These are phyloP conservation scores for Leptomonas pyrrhocoris DNA, from an alignment of 208 protist genomes.

Conservation along the genomic window DNA sequence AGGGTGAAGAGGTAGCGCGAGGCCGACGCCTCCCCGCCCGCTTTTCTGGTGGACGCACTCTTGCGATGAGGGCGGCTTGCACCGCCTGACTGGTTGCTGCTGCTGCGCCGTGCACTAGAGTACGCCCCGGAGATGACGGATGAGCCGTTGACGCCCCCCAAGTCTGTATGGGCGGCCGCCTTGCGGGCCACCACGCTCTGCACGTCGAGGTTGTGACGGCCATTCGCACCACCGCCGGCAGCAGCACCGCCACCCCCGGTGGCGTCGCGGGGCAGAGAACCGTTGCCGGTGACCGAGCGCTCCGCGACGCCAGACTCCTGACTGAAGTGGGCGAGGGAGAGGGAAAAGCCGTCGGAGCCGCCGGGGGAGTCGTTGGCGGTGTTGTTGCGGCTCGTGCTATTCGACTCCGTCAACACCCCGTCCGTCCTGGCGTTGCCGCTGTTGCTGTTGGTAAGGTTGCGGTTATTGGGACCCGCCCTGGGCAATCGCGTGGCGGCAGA, in stretches of 20 bases:
- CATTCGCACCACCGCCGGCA: background rate
- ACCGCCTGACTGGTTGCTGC: background rate
- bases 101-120: background rate
- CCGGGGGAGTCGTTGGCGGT: slow-evolving; percentile 3
- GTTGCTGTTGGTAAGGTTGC: background rate
- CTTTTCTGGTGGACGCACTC: background rate
- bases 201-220: slow-evolving; percentile 13
- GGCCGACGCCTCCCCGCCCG: background rate
- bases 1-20: slow-evolving; percentile 38
- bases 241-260: background rate
- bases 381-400: slow-evolving; percentile 4
- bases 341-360: slow-evolving; percentile 16
- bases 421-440: background rate
- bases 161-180: background rate
- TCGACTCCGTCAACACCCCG: background rate
- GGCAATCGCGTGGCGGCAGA: slow-evolving; percentile 15
- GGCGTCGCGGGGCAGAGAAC: slow-evolving; percentile 17
- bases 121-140: slow-evolving; percentile 18
- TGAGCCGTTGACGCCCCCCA: background rate
- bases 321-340: slow-evolving; percentile 37
- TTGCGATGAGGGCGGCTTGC: background rate
- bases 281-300: slow-evolving; percentile 5
- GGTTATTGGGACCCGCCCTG: background rate
- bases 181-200: slow-evolving; percentile 20
- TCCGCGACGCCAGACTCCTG: slow-evolving; percentile 19